Evolutionary conservation across 2,329 filamentous ascomycete species (phyloP), one percentile per base, ranked within the genome.

Genomic region (Aspergillus sp.): DNA sequence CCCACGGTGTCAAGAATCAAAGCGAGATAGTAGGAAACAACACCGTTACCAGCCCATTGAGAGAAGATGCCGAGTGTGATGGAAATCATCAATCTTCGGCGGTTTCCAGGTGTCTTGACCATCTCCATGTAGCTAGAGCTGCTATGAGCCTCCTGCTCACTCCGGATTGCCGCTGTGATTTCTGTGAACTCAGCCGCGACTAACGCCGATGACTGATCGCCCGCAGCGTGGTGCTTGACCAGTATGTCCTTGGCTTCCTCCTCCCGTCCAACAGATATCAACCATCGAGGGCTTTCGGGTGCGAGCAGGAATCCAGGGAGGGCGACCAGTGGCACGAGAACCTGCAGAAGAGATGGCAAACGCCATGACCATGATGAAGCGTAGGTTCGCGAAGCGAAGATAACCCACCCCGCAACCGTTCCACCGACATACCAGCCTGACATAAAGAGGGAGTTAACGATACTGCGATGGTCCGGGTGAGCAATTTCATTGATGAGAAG

Each of bases 401-500:
- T 69, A 5, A 68, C 63, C 69, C 32, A 36, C 4, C 32, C 32
- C 1, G 32, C 32, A 36, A 36, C 32, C 11, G 62, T 60, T 3
- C 62, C 64, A 12, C 72, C 71, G 11, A 70, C 56, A 52, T 76
- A 77, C 66, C 69, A 77, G 24, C 32, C 32, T 12, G 67, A 72
- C 63, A 72, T 77, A 62, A 73, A 79, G 0, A 76, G 55, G 0
- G 71, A 68, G 42, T 66, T 77, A 6, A 70, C 57, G 2, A 74
- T 68, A 20, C 69, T 70, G 14, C 78, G 72, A 49, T 80, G 75
- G 0, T 69, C 69, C 1, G 77, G 77, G 49, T 81, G 77, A 6
- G 78, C 77, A 24, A 81, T 72, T 60, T 82, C 80, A 24, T 75
- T 79, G 63, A 82, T 74, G 11, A 81, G 65, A 1, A 78, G 61